A percentile compares a stretch with the other conserved stretches of the same genome.
Conservation (phyloP, 176 grass and related monocot genomes). For the Alopecurus myosuroides region DNA sequence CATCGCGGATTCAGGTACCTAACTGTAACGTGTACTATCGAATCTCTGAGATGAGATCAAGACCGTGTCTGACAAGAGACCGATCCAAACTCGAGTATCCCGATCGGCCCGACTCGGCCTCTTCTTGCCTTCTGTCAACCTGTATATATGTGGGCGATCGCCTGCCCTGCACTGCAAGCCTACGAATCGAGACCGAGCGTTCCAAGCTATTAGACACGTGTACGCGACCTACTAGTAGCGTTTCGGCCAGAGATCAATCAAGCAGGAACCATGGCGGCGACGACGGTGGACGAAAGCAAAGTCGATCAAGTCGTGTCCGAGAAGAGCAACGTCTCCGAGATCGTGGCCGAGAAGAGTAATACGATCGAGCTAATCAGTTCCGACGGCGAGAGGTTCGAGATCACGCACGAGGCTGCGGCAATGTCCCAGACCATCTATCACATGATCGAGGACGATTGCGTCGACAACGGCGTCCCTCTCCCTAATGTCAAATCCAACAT, state of each 20-base stretch:
- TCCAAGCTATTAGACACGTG: background rate
- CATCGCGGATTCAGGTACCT: too few relatives aligned
- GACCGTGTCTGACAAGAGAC: background rate
- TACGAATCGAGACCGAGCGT: background rate
- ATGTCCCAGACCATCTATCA: slow-evolving; percentile 33
- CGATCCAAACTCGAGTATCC: background rate
- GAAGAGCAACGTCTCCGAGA: background rate
- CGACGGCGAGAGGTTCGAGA: background rate
- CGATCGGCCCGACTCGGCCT: background rate
- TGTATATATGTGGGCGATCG: background rate
- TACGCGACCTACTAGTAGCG: background rate
- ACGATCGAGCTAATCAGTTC: background rate
- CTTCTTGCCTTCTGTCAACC: background rate
- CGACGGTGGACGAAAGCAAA: background rate
- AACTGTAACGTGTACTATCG: background rate
- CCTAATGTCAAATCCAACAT: slow-evolving; percentile 43
- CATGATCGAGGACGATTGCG: slow-evolving; percentile 74
- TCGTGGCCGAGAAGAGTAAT: background rate
- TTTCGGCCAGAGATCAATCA: background rate
- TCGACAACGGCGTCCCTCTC: slow-evolving; percentile 38
- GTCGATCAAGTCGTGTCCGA: background rate
- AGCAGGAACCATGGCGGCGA: background rate
- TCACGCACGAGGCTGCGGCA: background rate
- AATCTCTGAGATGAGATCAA: background rate
- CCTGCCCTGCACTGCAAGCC: background rate